A percentile compares a stretch with the other conserved stretches of the same genome.
phyloP scores from a whole-genome alignment of 352 stramenopile species.

The Globisporangium heterothallicum region DNA sequence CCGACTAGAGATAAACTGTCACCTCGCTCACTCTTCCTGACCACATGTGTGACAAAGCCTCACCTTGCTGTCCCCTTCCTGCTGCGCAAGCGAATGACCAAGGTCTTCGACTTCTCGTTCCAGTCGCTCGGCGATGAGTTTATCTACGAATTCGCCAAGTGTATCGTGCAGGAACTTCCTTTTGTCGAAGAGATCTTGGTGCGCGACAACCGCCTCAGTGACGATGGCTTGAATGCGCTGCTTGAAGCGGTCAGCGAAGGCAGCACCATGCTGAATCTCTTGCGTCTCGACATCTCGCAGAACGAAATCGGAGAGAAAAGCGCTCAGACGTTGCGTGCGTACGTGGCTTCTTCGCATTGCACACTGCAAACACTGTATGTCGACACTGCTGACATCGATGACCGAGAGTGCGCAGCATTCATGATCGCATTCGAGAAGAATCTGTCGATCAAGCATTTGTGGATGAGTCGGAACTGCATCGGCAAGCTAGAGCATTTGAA shows the following conservation, averaged over 20 bases:
- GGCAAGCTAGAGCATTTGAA: slow-evolving; percentile 86
- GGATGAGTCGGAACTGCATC: slow-evolving; percentile 83
- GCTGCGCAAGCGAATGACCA: slow-evolving; percentile 51
- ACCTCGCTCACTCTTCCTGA: slow-evolving; percentile 58
- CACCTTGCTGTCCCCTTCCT: slow-evolving; percentile 61
- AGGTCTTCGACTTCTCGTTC: slow-evolving; percentile 79
- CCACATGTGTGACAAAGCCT: slow-evolving; percentile 36
- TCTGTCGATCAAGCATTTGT: slow-evolving; percentile 59
- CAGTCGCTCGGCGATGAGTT: slow-evolving; percentile 71
- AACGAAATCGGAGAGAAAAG: slow-evolving; percentile 63
- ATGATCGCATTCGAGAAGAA: slow-evolving; percentile 84
- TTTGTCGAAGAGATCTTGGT: slow-evolving; percentile 80
- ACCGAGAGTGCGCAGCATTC: slow-evolving; percentile 80
- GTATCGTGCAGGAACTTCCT: slow-evolving; percentile 47
- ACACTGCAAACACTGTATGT: slow-evolving; percentile 62
- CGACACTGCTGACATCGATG: slow-evolving; percentile 85
- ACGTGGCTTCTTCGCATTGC: slow-evolving; percentile 52
- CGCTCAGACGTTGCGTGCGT: slow-evolving; percentile 48
- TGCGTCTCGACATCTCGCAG: slow-evolving; percentile 60
- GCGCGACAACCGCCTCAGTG: slow-evolving; percentile 82
- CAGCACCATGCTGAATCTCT: slow-evolving; percentile 41
- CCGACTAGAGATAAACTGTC: slow-evolving; percentile 48
- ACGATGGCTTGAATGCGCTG: slow-evolving; percentile 58
- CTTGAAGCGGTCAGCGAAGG: slow-evolving; percentile 49
- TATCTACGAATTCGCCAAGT: slow-evolving; percentile 58